Evolutionary conservation across 495 filamentous ascomycete species (phyloP), one percentile per base, ranked within the genome.

Genomic region (Penicillium fimorum): DNA sequence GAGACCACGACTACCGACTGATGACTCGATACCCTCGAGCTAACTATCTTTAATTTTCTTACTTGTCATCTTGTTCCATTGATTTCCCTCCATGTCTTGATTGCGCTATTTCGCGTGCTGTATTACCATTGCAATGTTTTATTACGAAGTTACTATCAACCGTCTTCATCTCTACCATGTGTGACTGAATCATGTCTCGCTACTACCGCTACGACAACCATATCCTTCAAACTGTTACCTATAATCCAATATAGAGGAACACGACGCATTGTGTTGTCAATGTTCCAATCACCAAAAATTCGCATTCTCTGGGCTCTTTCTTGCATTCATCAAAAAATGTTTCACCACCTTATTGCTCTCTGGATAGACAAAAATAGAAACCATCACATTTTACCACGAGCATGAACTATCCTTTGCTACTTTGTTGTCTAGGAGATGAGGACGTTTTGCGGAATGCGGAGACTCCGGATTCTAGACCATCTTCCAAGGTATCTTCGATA

Each of bases 21-120:
- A 48, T 18, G 52, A 54, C 56, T 40, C 56, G 50, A 53, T 32
- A 32, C 51, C 42, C 17, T 48, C 17, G 60, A 48, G 46, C 38
- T 35, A 8, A 49, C 50, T 58, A 35, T 64, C 54, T 41, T 58
- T 64, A 55, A 61, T 51, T 60, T 57, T 55, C 37, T 32, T 57
- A 32, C 22, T 12, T 43, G 11, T 47, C 29, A 49, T 22, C 6
- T 27, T 22, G 46, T 30, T 38, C 15, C 15, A 8, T 18, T 8
- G n/a, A 30, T 32, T 55, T 30, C 18, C 30, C 32, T 42, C 4
- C 24, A 20, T 55, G 17, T 51, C 30, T 45, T 45, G 32, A 22
- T 37, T 45, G 38, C 51, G 38, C 33, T n/a, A 12, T 48, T 13
- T 4, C 18, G 37, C 13, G 40, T 32, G 58, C 17, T 51, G 53